Conservation (phyloP, 2,329 filamentous ascomycete genomes). For the Curvularia lunata region DNA sequence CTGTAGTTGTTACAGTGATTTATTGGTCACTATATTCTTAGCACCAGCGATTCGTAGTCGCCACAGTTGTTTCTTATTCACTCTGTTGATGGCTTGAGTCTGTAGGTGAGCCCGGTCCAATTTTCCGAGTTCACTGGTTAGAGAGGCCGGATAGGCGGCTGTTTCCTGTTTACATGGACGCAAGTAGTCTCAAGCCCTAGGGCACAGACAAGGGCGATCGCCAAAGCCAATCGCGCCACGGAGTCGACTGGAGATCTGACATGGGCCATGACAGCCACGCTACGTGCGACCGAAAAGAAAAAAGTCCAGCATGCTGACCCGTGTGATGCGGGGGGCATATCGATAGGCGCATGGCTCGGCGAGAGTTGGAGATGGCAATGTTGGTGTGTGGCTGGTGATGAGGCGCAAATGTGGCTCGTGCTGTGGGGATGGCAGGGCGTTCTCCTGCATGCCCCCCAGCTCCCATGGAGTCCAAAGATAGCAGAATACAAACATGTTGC, state of each 20-base stretch:
- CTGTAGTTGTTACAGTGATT: too few species aligned
- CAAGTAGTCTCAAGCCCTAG: neutral
- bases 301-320: neutral
- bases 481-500: neutral
- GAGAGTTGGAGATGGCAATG: neutral
- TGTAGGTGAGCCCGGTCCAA: too few species aligned
- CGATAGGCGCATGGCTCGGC: conserved; percentile 11
- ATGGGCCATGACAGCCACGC: neutral
- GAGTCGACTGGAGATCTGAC: neutral
- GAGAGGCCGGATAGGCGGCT: neutral
- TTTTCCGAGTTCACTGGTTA: too few species aligned
- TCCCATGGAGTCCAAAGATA: too few species aligned
- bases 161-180: neutral
- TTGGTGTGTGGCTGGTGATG: neutral
- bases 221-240: neutral
- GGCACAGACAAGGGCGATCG: neutral
- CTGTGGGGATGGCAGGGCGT: conserved; percentile 1
- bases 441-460: too few species aligned
- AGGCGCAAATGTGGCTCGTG: neutral
- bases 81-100: too few species aligned
- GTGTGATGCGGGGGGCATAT: conserved; percentile 8
- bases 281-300: neutral
- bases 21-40: too few species aligned
- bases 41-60: too few species aligned
- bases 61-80: too few species aligned